phyloP scores from a whole-genome alignment of 495 filamentous ascomycete species.

The Physcia stellaris region DNA sequence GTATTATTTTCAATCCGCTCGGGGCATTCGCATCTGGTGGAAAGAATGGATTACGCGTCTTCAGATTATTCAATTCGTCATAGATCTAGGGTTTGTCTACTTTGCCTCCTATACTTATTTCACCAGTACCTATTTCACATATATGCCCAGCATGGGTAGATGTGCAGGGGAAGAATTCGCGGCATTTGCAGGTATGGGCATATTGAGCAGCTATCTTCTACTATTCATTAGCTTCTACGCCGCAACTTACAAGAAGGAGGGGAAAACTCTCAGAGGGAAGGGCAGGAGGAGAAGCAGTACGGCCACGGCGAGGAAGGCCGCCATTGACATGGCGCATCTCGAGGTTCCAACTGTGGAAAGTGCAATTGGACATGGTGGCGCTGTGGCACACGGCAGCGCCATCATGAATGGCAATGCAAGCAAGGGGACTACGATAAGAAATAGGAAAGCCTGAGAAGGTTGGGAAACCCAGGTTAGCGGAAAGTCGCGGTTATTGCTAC shows the following conservation, averaged over 20 bases:
- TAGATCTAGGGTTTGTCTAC: slow-evolving; percentile 72
- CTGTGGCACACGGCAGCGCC: slow-evolving; percentile 1
- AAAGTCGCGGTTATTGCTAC: background rate
- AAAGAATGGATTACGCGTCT: slow-evolving; percentile 47
- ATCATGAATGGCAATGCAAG: slow-evolving; percentile 1
- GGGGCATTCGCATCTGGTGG: slow-evolving; percentile 46
- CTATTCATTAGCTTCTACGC: slow-evolving; percentile 99
- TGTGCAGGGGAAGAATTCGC: slow-evolving; percentile 98
- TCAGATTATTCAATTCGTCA: slow-evolving; percentile 45
- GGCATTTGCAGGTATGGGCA: slow-evolving; percentile 82
- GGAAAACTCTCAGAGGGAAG: slow-evolving; percentile 46
- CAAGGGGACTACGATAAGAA: background rate
- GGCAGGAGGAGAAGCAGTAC: slow-evolving; percentile 26
- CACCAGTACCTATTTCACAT: slow-evolving; percentile 79
- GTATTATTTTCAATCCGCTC: slow-evolving; percentile 50
- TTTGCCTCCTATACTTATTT: slow-evolving; percentile 94
- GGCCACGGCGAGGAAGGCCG: slow-evolving; percentile 37
- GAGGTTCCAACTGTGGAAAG: slow-evolving; percentile 28
- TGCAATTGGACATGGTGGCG: slow-evolving; percentile 5
- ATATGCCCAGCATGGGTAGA: slow-evolving; percentile 64
- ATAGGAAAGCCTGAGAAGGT: background rate
- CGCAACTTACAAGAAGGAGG: slow-evolving; percentile 85
- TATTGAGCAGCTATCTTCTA: slow-evolving; percentile 84
- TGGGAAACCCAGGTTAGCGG: background rate
- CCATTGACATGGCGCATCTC: slow-evolving; percentile 41